Base-by-base conservation (phyloP, 305 asterid genomes). In the Fraxinus baroniana region DNA sequence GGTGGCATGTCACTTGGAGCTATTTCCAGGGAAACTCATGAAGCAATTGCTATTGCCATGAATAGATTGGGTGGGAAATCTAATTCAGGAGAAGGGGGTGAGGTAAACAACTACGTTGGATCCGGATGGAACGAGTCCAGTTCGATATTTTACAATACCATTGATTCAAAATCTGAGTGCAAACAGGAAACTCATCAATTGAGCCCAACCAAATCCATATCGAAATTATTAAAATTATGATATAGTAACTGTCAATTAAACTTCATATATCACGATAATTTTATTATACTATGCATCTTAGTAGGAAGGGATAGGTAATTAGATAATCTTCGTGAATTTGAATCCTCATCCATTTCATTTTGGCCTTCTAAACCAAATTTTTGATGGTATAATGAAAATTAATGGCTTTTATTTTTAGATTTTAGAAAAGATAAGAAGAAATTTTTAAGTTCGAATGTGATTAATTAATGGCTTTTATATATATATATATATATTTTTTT, bases 1-100 rank as follows among this genome's bases (percentile, higher is more conserved):
- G 99, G 99, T 81, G 99, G 99, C 86, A 97, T 97, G 99, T 97
- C 99, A 15, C 98, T 97, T 75, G 99, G 99, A 85, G 99, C 99
- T 84, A 97, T 97, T 87, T 97, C 99, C 73, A 91, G 98, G 88
- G 98, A 97, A 91, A 97, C 99, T 80, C 99, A 97, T 78, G 99
- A 97, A 90, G 97, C 99, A 71, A 97, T 97, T 84, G 99, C 99
- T 85, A 93, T 97, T 79, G 99, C 99, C 32, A 97, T 97, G 99
- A 97, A 97, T 85, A 89, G 99, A 90, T 57, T 97, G 84, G 96
- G 98, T 28, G 99, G 99, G 78, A 97, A 94, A 86, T 97, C 99
- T 72, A 97, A 97, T 86, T 97, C 99, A 7, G 99, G 98, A 84
- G 99, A 97, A 91, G 99, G 99, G 78, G 99, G 99, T 46, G 99